Percentiles rank a stretch among this genome's conserved stretches.
Conservation (phyloP, 345 rosid genomes). For the Acer saccharum region DNA sequence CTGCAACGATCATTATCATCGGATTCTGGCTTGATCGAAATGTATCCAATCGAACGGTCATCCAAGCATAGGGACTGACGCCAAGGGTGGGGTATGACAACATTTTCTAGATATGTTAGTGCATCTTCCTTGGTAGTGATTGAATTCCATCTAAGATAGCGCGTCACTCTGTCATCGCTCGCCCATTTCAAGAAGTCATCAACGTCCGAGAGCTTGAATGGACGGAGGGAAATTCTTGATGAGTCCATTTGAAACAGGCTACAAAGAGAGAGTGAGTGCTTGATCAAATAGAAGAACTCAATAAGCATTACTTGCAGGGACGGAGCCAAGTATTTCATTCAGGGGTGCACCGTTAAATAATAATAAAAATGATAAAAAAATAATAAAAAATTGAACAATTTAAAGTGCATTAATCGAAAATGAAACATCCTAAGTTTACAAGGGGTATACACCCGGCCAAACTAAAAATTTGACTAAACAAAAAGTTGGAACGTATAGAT, state of each 20-base stretch:
- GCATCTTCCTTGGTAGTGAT: conserved; percentile 45
- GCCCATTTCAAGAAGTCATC: conserved; percentile 57
- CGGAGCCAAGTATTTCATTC: too few species aligned
- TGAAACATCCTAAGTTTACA: too few species aligned
- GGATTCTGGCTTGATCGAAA: conserved; percentile 38
- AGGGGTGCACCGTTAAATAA: too few species aligned
- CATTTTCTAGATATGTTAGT: conserved; percentile 23
- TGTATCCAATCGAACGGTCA: conserved; percentile 40
- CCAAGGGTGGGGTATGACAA: conserved; percentile 47
- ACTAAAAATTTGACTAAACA: too few species aligned
- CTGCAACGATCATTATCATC: conserved; percentile 42
- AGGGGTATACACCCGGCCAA: too few species aligned
- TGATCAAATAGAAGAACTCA: too few species aligned
- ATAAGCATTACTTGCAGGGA: background rate
- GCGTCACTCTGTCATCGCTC: conserved; percentile 43
- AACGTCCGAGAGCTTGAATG: conserved; percentile 44
- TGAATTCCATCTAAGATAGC: conserved; percentile 46
- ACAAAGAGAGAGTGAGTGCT: background rate
- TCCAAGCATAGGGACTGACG: conserved; percentile 54
- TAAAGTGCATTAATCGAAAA: too few species aligned
- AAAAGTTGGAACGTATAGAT: too few species aligned
- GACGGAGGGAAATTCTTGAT: conserved; percentile 49
- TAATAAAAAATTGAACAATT: too few species aligned
- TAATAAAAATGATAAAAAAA: too few species aligned
- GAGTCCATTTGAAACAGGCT: conserved; percentile 25